phyloP scores from a whole-genome alignment of 495 filamentous ascomycete genomes.

The Echria macrotheca region DNA sequence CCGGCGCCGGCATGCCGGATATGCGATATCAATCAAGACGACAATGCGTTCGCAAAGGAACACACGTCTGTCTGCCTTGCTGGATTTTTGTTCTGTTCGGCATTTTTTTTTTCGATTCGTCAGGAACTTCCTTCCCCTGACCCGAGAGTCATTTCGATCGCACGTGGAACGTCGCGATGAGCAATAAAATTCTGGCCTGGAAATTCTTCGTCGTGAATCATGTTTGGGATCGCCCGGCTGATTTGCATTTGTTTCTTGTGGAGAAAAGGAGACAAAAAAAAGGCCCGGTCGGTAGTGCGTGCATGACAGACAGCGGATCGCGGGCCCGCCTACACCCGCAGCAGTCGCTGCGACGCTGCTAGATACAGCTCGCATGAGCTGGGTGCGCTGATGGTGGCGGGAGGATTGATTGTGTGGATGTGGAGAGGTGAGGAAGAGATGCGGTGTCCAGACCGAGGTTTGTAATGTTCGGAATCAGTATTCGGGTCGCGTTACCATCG shows the following conservation, averaged over 20 bases:
- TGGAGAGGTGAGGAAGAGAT: no score
- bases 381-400: background rate
- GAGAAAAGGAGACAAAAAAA: background rate
- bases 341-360: background rate
- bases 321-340: background rate
- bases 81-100: background rate
- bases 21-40: background rate
- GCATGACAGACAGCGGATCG: background rate
- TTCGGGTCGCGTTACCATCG: no score
- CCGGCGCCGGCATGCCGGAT: background rate
- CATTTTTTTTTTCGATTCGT: background rate
- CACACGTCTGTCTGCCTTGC: no score
- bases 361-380: background rate
- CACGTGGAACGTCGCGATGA: background rate
- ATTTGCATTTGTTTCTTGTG: background rate
- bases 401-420: no score
- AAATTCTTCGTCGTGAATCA: no score
- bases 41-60: background rate
- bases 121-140: background rate
- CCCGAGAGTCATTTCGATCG: background rate
- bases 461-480: no score
- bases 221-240: background rate
- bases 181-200: background rate
- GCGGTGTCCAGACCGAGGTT: no score
- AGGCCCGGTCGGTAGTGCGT: background rate